Evolutionary conservation across 2,329 filamentous ascomycete genomes (phyloP), one percentile per base, ranked within the genome.

Genomic region (Chaetothyriales sp.): DNA sequence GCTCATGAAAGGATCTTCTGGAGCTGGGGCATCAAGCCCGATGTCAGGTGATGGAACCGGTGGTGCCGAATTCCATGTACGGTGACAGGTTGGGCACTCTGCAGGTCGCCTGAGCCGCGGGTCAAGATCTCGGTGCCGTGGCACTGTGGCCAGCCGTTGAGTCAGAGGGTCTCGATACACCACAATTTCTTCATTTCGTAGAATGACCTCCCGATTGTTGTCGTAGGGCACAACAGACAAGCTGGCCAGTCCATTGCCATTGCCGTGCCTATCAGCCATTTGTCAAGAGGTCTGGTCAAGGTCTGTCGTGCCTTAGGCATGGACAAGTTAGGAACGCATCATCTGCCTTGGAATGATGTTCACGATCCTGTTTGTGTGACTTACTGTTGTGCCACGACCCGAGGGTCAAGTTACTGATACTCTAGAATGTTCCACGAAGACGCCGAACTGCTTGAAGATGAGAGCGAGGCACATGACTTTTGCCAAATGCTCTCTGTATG

Each of bases 81-180:
- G 83, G 64, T 88, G 86, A 65, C 90, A 95, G 62, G 87, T 86
- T n/a, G 93, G 92, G 63, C 93, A 98, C 63, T 89, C 80, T 52
- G 79, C 65, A 25, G 74, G 65, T 49, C 42, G 15, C 18, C 39
- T 32, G 19, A 55, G 44, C 18, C 51, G 54, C 47, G 50, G 47
- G 19, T 80, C 78, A 52, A 88, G 61, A 26, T 69, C 70, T 53
- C 74, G 67, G 49, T 65, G 66, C 52, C 67, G 51, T 19, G 76
- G 81, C 54, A 85, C 83, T 48, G 95, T 83, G 59, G 87, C 86
- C 57, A 98, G 79, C 60, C 89, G 85, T 56, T 83, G 83, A 5
- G 89, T 95, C 26, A 80, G 75, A 46, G 81, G 84, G 68, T 98
- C 90, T 63, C 86, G 89, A 39, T 96, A 81, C 44, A 98, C 92